Evolutionary conservation across 2,329 filamentous ascomycete species (phyloP), one percentile per base, ranked within the genome.

Genomic region (Venturia nashicola): DNA sequence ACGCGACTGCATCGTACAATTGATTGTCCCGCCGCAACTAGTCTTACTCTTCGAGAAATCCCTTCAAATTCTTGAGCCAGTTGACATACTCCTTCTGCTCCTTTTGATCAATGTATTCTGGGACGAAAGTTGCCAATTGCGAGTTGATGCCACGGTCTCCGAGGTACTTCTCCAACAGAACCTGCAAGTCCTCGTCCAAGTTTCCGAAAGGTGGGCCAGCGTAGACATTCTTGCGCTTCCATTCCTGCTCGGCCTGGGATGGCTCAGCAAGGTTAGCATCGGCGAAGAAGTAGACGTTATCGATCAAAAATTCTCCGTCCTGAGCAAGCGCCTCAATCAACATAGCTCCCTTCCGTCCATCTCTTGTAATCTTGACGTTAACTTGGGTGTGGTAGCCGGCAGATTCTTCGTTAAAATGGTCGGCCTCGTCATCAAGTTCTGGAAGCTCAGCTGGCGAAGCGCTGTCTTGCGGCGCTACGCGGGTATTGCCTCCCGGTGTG

Each of bases 51-150:
- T 57, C 51, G 32, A 57, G 51, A 16, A 57, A 57, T 36, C 51
- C 51, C 51, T 57, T 57, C 16, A 57, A 20, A 6, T 57, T 57
- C 51, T 57, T 57, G 51, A 99, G 80, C 94, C 95, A 99, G 68
- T 83, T 80, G 67, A 95, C 80, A 77, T 99, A 99, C 83, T 99
- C 94, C 79, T 86, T 89, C 85, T 97, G 93, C 85, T 99, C 94
- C 87, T 99, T 99, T 78, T 89, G 85, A 74, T 97, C 91, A 72
- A 97, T 92, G 79, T 96, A 99, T 76, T 97, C 92, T 44, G 92
- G 91, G 55, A 96, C 87, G 76, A 97, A 97, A 69, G 92, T 79
- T 63, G 92, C 93, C 70, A 99, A 83, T 65, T 87, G 84, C 70
- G 88, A 86, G 72, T 93, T 91, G 77, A 99, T 85, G 68, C 93